phyloP scores from a whole-genome alignment of 495 filamentous ascomycete genomes.

The Antarctomyces pellizariae region DNA sequence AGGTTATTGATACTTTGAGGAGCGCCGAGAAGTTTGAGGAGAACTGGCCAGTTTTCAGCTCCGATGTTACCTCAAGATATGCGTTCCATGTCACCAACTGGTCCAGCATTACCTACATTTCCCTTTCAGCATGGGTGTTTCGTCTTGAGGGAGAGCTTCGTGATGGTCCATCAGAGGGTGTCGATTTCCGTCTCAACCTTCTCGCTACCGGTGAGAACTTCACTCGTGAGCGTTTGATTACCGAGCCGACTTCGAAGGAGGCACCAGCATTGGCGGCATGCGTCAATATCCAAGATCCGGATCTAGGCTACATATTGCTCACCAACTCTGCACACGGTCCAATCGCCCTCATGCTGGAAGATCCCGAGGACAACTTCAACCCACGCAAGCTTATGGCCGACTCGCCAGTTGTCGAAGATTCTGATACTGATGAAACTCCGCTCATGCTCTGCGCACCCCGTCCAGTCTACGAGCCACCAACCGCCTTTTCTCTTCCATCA shows the following conservation, averaged over 20 bases:
- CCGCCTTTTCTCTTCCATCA: conserved; percentile 33
- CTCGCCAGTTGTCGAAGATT: conserved; percentile 13
- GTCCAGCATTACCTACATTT: conserved; percentile 45
- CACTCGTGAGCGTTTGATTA: conserved; percentile 33
- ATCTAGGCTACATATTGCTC: conserved; percentile 59
- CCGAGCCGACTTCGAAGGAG: conserved; percentile 16
- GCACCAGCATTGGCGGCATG: conserved; percentile 29
- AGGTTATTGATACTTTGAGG: conserved; percentile 35
- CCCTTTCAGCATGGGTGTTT: conserved; percentile 49
- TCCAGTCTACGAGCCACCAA: conserved; percentile 44
- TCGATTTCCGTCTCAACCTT: conserved; percentile 47
- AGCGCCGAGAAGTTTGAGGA: conserved; percentile 23
- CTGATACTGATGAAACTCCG: conserved; percentile 15
- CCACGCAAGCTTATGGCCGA: conserved; percentile 15
- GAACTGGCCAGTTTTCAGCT: conserved; percentile 50
- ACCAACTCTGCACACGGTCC: conserved; percentile 40
- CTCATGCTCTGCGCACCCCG: conserved; percentile 27
- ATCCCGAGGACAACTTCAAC: conserved; percentile 24
- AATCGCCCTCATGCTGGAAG: conserved; percentile 40
- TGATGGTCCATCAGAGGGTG: conserved; percentile 35
- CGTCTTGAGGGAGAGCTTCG: conserved; percentile 54
- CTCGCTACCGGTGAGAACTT: conserved; percentile 39
- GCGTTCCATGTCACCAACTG: conserved; percentile 56
- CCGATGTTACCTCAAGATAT: conserved; percentile 49
- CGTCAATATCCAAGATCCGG: conserved; percentile 43